These are phyloP conservation scores for Glebionis coronaria DNA, from an alignment of 129 eudicot genomes.

Conservation along the genomic window DNA sequence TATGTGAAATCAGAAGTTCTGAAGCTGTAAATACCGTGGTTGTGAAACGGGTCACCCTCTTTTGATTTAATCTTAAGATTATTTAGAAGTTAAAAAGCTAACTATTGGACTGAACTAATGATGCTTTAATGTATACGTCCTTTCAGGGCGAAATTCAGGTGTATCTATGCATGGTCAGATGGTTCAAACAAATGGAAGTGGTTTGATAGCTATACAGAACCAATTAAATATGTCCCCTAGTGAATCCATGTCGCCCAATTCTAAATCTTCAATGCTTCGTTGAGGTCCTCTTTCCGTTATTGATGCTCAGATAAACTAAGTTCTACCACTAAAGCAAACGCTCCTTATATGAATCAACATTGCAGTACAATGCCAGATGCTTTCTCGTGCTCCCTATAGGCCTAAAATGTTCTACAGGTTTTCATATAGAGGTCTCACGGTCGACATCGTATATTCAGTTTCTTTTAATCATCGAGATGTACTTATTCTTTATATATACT, in stretches of 20 bases:
- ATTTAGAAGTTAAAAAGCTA: neutral
- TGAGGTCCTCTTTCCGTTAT: slow-evolving; percentile 10
- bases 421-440: slow-evolving; percentile 18
- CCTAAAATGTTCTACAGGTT: neutral
- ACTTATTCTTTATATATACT: neutral
- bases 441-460: slow-evolving; percentile 4
- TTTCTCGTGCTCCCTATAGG: too few relatives aligned
- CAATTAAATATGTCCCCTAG: slow-evolving; percentile 24
- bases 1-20: neutral
- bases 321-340: slow-evolving; percentile 13
- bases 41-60: too few relatives aligned
- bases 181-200: slow-evolving; percentile 25
- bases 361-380: too few relatives aligned
- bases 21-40: neutral
- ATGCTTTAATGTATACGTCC: slow-evolving; percentile 2
- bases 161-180: slow-evolving; percentile 25
- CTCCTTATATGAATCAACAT: too few relatives aligned
- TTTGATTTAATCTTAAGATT: neutral
- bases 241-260: slow-evolving; percentile 20
- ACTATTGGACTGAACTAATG: neutral
- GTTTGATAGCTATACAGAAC: slow-evolving; percentile 25
- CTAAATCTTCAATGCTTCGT: slow-evolving; percentile 35
- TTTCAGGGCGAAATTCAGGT: slow-evolving; percentile 54
- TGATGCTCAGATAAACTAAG: neutral
- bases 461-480: slow-evolving; percentile 1